Evolutionary conservation across 2,329 filamentous ascomycete species (phyloP).

Genomic region (Nectriaceae sp.): DNA sequence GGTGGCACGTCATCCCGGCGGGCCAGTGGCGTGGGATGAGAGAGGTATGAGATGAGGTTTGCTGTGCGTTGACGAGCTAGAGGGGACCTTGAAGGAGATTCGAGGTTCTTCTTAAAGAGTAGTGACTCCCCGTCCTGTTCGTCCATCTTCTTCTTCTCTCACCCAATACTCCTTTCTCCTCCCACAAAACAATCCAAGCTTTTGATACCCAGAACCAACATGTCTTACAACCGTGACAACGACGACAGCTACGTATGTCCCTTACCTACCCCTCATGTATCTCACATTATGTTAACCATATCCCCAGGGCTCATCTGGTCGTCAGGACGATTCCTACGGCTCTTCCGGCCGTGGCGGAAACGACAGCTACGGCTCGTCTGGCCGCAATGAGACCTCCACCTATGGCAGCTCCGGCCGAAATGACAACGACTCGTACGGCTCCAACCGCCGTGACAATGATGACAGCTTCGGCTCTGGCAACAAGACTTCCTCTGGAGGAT

Average conservation of each 20-base stretch:
- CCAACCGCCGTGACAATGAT: conserved; percentile 18
- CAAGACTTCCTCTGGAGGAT: conserved; percentile 7
- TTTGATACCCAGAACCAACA: conserved; percentile 25
- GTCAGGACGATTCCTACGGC: conserved; percentile 27
- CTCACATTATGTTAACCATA: not conserved
- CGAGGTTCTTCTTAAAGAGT: conserved; percentile 19
- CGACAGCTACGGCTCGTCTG: conserved; percentile 22
- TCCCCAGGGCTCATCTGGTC: conserved; percentile 1
- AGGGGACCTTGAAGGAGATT: conserved; percentile 10
- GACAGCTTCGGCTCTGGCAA: conserved; percentile 25
- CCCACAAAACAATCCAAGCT: not conserved
- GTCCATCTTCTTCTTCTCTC: conserved; percentile 1
- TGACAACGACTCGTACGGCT: conserved; percentile 19
- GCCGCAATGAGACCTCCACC: conserved; percentile 15
- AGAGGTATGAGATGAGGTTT: conserved; percentile 2
- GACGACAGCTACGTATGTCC: conserved; percentile 31
- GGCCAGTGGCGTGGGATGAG: not conserved
- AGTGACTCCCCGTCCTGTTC: conserved; percentile 8
- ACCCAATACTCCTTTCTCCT: not conserved
- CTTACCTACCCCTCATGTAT: not conserved
- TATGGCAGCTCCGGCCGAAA: conserved; percentile 1
- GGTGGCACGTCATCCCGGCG: not conserved
- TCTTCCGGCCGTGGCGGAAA: not conserved
- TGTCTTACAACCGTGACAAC: conserved; percentile 48
- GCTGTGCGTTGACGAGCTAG: conserved; percentile 10